Conservation (phyloP, 2,329 filamentous ascomycete species). For the Aschersonia sp. region DNA sequence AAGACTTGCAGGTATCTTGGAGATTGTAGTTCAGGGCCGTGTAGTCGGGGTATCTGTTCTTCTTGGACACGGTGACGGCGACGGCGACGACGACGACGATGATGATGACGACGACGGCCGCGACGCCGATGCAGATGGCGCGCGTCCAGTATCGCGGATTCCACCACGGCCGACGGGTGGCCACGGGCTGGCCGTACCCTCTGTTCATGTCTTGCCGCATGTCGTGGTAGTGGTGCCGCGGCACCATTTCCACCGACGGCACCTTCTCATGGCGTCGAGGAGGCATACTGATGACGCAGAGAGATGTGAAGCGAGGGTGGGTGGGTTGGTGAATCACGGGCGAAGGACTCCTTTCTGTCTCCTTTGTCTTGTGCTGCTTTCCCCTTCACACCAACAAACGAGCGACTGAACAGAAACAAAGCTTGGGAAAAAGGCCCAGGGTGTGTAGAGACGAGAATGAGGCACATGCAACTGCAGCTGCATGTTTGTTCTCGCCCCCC, state of each 20-base stretch:
- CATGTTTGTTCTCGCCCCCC: too few species aligned
- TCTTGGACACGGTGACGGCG: conserved; percentile 22
- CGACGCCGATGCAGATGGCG: conserved; percentile 29
- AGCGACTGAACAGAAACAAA: too few species aligned
- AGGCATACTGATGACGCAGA: neutral
- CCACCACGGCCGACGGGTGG: conserved; percentile 21
- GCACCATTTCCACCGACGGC: conserved; percentile 11
- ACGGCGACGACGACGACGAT: conserved; percentile 33
- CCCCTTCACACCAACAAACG: too few species aligned
- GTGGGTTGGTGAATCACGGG: too few species aligned
- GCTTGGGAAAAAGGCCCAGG: too few species aligned
- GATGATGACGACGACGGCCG: conserved; percentile 25
- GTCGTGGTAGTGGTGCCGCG: conserved; percentile 14
- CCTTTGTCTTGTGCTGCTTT: too few species aligned
- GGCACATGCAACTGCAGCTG: too few species aligned
- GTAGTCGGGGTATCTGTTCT: conserved; percentile 34
- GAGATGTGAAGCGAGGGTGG: too few species aligned
- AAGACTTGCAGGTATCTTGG: conserved; percentile 30
- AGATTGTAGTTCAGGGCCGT: conserved; percentile 29
- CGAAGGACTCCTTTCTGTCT: too few species aligned
- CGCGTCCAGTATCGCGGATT: conserved; percentile 39
- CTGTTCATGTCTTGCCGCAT: conserved; percentile 1
- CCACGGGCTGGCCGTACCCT: conserved; percentile 8
- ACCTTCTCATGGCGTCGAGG: conserved; percentile 1
- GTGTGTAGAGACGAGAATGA: too few species aligned